Evolutionary conservation across 176 grass and related monocot species (phyloP).

Genomic region (Bolboschoenus planiculmis): DNA sequence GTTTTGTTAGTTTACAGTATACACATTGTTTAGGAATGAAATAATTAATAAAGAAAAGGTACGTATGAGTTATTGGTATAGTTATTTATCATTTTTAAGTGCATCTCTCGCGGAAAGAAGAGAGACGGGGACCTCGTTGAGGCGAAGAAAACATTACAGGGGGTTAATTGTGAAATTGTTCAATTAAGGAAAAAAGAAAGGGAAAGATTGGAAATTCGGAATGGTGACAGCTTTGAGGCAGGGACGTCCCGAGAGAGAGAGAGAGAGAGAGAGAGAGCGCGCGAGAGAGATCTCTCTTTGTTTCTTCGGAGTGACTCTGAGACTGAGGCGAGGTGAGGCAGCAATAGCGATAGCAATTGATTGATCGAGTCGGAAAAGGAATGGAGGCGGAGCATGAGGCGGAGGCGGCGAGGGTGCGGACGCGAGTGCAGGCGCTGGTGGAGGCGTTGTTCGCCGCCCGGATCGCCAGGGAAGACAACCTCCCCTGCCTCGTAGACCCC

Average conservation of each 20-base stretch:
- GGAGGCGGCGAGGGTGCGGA: neutral
- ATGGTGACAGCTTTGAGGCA: too few relatives aligned
- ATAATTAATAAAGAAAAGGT: too few relatives aligned
- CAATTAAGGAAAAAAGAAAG: neutral
- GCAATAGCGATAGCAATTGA: neutral
- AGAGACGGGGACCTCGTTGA: too few relatives aligned
- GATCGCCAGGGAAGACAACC: slow-evolving; percentile 33
- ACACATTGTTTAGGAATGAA: too few relatives aligned
- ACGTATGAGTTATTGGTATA: too few relatives aligned
- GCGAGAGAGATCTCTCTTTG: neutral
- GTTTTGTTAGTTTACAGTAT: too few relatives aligned
- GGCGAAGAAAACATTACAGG: too few relatives aligned
- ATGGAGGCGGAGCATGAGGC: neutral
- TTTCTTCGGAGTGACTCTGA: too few relatives aligned
- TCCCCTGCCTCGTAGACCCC: slow-evolving; percentile 28
- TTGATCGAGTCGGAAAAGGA: neutral
- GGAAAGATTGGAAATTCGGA: neutral
- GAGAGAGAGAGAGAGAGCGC: neutral
- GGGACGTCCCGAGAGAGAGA: neutral
- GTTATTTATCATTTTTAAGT: too few relatives aligned
- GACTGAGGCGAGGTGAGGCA: too few relatives aligned
- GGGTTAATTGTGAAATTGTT: too few relatives aligned
- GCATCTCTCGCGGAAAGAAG: too few relatives aligned
- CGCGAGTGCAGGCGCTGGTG: neutral
- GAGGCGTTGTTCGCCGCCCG: slow-evolving; percentile 26